Evolutionary conservation across 805 yeast genomes (phyloP).

Genomic region (Pichia kluyveri): DNA sequence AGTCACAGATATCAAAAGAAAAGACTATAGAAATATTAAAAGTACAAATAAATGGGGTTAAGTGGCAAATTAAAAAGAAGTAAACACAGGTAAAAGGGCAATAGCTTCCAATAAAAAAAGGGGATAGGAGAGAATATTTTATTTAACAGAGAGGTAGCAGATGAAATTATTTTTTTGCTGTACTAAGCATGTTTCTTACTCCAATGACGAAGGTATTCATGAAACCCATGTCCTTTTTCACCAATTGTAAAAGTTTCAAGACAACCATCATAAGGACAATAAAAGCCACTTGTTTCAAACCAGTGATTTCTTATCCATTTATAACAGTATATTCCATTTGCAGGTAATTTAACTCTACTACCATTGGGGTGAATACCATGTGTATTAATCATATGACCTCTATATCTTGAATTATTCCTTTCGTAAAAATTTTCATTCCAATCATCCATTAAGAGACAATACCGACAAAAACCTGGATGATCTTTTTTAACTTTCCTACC

Average conservation of each 20-base stretch:
- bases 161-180: background rate
- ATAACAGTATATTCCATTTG: constrained; percentile 1
- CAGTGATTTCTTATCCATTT: constrained; percentile 10
- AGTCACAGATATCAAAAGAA: no score
- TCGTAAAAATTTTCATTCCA: constrained; percentile 10
- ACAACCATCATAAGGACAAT: constrained; percentile 8
- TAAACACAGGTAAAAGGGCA: no score
- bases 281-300: constrained; percentile 5
- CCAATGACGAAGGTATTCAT: constrained; percentile 11
- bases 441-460: background rate
- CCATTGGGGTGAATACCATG: constrained; percentile 13
- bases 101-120: background rate
- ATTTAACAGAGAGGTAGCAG: no score
- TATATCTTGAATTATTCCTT: constrained; percentile 11
- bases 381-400: constrained; percentile 13
- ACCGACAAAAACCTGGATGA: constrained; percentile 8
- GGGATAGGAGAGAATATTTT: background rate
- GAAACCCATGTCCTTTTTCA: constrained; percentile 10
- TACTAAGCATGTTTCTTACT: background rate
- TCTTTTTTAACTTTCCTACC: constrained; percentile 6
- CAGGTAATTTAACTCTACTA: constrained; percentile 1
- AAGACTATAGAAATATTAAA: background rate
- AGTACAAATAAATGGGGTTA: background rate
- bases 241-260: constrained; percentile 5
- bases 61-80: background rate